Evolutionary conservation across 257 asterid species (phyloP), one percentile per base, ranked within the genome.

Genomic region (Solanum lycopersicoides): DNA sequence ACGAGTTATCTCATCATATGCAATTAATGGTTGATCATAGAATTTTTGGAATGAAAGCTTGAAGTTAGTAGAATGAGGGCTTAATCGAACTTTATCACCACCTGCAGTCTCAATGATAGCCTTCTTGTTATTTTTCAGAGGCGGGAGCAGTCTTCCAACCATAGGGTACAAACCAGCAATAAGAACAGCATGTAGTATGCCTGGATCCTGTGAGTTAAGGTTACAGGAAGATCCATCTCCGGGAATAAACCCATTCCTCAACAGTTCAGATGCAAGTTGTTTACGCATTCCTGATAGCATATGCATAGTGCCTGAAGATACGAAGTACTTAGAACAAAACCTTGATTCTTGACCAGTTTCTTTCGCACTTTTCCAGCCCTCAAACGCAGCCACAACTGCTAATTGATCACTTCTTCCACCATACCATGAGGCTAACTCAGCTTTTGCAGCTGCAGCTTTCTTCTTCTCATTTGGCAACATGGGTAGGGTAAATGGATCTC

Each of bases 331-430:
- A 35, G 94, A 90, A 88, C 98, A 97, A 92, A 97, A 97, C 75
- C 76, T 45, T 16, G 91, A 84, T 84, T 90, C 94, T 59, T 94
- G 93, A 23, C 96, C 96, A 32, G 72, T 93, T 83, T 88, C 92
- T 90, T 90, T 93, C 3, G 99, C 98, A 83, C 41, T 86, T 88
- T 86, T 91, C 99, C 99, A 97, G 91, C 98, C 92, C 53, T 96
- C 98, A 68, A 93, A 97, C 41, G 98, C 99, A 42, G 98, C 99
- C 44, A 97, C 91, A 74, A 95, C 88, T 79, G 99, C 98, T 87
- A 97, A 89, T 83, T 97, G 99, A 88, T 97, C 99, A 44, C 99
- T 94, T 41, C 76, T 84, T 59, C 99, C 99, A 74, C 98, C 98
- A 65, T 90, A 93, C 25, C 91, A 86, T 13, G 98, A 95, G 83